Base-by-base conservation (phyloP, 1,284 basidiomycete genomes). In the Sutorius eximius region DNA sequence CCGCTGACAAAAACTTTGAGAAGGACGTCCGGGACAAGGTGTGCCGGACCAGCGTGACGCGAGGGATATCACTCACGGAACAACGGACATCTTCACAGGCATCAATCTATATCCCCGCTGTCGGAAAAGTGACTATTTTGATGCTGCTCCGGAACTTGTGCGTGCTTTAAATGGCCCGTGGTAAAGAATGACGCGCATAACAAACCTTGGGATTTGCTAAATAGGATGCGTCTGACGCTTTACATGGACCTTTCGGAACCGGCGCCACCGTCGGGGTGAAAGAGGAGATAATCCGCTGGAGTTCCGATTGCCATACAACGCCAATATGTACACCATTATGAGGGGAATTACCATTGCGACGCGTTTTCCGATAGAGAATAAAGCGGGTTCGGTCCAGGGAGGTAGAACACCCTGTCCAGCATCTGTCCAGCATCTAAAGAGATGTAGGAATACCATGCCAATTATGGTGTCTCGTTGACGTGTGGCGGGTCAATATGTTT, bases 1-100 rank as follows among this genome's bases (percentile, higher is more conserved):
- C 93, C 27, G 88, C 91, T 5, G 95, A 97, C 67, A 98, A 96
- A 79, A 99, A 99, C 74, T 99, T 98, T 69, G 93, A 97, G 70
- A 85, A 85, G 58, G 89, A 97, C 68, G 89, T 98, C 18, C 82
- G 93, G 60, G 93, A 95, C 46, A 92, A 94, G 79, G 93, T 91
- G 61, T 59, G 78, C 62, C 42, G 47, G n/a, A 37, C 32, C 15
- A 6, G 15, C 11, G 1, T 27, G 37, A 11, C 20, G 1, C 41
- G 5, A 10, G 34, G 37, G 16, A 29, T 40, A n/a, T 43, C 30
- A 63, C 61, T 59, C 61, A 67, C 58, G n/a, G 44, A 10, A 42
- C 24, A 20, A 32, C 24, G 24, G 32, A 41, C 37, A 40, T 15
- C 30, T 43, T 45, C 13, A 49, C 60, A 95, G 92, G 93, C 93